A percentile compares a stretch with the other conserved stretches of the same genome.
phyloP scores from a whole-genome alignment of 164 flowering plant genomes.

The Magnolia kwangsiensis region DNA sequence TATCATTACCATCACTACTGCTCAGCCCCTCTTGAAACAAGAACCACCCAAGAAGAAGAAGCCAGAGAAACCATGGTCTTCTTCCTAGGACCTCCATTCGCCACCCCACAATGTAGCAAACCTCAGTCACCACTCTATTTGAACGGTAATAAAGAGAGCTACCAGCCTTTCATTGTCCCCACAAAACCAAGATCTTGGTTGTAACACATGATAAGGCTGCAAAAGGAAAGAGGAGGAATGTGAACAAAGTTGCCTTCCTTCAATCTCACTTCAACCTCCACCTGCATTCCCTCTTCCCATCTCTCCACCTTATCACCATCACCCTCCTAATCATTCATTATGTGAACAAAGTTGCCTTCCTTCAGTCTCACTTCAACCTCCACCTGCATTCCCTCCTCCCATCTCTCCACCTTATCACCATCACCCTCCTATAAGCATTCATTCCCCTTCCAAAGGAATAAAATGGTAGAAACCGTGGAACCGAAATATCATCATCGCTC shows the following conservation, averaged over 20 bases:
- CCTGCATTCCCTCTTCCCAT: background rate
- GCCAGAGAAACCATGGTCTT: background rate
- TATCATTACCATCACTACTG: background rate
- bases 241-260: background rate
- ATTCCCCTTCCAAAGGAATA: background rate
- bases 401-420: background rate
- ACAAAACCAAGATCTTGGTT: background rate
- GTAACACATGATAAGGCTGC: background rate
- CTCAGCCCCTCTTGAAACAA: background rate
- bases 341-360: background rate
- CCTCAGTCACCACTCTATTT: background rate
- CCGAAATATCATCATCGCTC: background rate
- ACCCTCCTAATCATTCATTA: background rate
- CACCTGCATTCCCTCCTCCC: background rate
- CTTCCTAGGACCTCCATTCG: background rate
- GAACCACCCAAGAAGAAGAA: background rate
- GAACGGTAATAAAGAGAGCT: background rate
- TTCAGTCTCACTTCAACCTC: background rate
- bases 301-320: background rate
- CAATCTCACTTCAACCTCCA: background rate
- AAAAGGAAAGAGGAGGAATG: background rate
- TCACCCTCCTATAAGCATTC: background rate
- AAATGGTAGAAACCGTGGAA: background rate
- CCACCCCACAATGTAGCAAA: background rate
- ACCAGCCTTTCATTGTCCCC: background rate